Evolutionary conservation across 768 basidiomycete genomes (phyloP), one percentile per base, ranked within the genome.

Genomic region (Hypholoma sublateritium): DNA sequence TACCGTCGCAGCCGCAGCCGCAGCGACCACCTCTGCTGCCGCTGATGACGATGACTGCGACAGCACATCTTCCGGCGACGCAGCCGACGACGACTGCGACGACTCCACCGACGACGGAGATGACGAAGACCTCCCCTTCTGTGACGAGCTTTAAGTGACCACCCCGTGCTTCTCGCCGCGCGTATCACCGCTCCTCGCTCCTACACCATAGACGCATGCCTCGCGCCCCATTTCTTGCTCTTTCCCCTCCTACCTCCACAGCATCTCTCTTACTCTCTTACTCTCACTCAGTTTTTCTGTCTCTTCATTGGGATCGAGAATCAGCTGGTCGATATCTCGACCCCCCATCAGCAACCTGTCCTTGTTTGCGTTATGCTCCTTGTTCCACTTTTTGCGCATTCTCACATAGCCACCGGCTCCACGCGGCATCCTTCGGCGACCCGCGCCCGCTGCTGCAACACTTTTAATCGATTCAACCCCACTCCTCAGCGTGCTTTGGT

Each of bases 91-190:
- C 13, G 59, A 58, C 17, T 46, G 46, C 46, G 58, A 56, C 32
- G 59, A 50, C 25, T 56, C 54, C 44, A 9, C 25, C 34, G 39
- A 49, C 13, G 53, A 53, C 22, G 44, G 36, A n/a, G 60, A 58
- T 25, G 51, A 58, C 49, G 62, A 60, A 25, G 57, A 68, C 58
- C 59, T 68, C 41, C 67, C 67, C 21, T 68, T 59, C 62, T 68
- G 67, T 49, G 67, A 68, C 32, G 67, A 68, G 57, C 47, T 66
- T 35, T 65, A 48, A 62, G 28, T 32, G 28, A 32, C 9, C 42
- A 21, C 43, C 36, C 12, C 36, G 53, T 54, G 24, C 42, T 14
- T 44, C 52, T 36, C 53, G 17, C 13, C 32, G 2, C 11, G n/a
- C 42, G 28, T 37, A 16, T 36, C 22, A 11, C 50, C 17, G 19